A percentile compares a stretch with the other conserved stretches of the same genome.
Evolutionary conservation across 1,284 basidiomycete genomes (phyloP).

Genomic region (Trametes sp.): DNA sequence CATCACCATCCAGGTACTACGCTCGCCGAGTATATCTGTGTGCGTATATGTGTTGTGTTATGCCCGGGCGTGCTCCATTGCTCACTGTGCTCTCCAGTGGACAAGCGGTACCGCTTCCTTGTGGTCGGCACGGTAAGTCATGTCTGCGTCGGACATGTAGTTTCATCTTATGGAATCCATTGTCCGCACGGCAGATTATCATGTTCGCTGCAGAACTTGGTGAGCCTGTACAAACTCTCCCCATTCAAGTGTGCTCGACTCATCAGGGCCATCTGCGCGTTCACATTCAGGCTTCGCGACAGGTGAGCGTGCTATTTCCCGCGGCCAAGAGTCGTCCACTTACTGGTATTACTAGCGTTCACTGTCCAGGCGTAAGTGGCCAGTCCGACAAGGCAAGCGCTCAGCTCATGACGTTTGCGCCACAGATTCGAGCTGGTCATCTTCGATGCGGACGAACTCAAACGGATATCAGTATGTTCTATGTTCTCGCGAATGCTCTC

Average conservation of each 20-base stretch:
- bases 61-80: background rate
- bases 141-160: too few species aligned
- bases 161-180: too few species aligned
- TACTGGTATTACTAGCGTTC: too few species aligned
- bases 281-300: too few species aligned
- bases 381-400: too few species aligned
- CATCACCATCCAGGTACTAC: background rate
- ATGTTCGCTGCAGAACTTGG: background rate
- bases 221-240: background rate
- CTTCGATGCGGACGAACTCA: background rate
- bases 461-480: background rate
- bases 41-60: background rate
- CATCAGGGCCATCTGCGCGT: too few species aligned
- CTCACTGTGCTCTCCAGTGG: background rate
- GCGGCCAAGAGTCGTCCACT: too few species aligned
- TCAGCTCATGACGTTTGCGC: too few species aligned
- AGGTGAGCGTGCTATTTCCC: too few species aligned
- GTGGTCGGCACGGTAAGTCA: background rate
- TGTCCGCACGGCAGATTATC: background rate
- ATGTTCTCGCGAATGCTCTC: background rate
- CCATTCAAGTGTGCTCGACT: too few species aligned
- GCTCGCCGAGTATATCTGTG: slow-evolving; percentile 4
- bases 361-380: too few species aligned
- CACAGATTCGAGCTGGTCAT: background rate
- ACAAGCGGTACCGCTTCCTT: background rate